phyloP scores from a whole-genome alignment of 192 early-diverging fungal genomes.

The Backusella circina region DNA sequence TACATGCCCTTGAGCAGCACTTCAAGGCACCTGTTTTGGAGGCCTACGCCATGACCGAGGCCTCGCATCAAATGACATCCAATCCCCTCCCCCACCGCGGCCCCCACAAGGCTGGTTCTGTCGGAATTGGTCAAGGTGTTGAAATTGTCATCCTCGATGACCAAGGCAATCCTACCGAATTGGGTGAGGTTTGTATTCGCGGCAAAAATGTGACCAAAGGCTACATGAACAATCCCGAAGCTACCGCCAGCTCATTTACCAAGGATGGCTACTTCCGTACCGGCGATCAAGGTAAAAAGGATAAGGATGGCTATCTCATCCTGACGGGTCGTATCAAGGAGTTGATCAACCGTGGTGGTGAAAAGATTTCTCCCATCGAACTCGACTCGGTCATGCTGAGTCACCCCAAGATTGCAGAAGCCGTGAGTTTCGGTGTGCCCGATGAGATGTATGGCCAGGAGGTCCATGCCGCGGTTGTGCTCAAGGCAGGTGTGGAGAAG shows the following conservation, averaged over 20 bases:
- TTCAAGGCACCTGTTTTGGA: slow-evolving; percentile 74
- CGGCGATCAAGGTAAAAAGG: slow-evolving; percentile 79
- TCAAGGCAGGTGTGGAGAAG: slow-evolving; percentile 33
- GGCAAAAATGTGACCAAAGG: slow-evolving; percentile 80
- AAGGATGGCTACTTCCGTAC: slow-evolving; percentile 77
- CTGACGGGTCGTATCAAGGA: slow-evolving; percentile 89
- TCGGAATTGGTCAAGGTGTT: slow-evolving; percentile 74
- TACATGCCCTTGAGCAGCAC: slow-evolving; percentile 59
- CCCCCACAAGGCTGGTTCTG: slow-evolving; percentile 72
- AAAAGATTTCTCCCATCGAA: slow-evolving; percentile 89
- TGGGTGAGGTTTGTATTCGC: slow-evolving; percentile 83
- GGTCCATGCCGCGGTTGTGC: slow-evolving; percentile 70
- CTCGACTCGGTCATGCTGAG: slow-evolving; percentile 68
- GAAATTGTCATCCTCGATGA: slow-evolving; percentile 67
- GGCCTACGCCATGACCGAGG: slow-evolving; percentile 87
- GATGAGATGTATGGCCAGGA: slow-evolving; percentile 83
- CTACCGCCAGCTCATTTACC: slow-evolving; percentile 60
- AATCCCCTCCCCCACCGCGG: slow-evolving; percentile 60
- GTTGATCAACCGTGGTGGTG: slow-evolving; percentile 87
- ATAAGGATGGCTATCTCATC: slow-evolving; percentile 72
- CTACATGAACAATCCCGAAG: slow-evolving; percentile 68
- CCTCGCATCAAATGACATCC: slow-evolving; percentile 85
- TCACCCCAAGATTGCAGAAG: slow-evolving; percentile 69
- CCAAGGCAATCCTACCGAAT: slow-evolving; percentile 43
- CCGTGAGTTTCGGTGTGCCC: slow-evolving; percentile 70